phyloP scores from a whole-genome alignment of 1,139 yeast genomes.

The Geotrichum citri-aurantii region DNA sequence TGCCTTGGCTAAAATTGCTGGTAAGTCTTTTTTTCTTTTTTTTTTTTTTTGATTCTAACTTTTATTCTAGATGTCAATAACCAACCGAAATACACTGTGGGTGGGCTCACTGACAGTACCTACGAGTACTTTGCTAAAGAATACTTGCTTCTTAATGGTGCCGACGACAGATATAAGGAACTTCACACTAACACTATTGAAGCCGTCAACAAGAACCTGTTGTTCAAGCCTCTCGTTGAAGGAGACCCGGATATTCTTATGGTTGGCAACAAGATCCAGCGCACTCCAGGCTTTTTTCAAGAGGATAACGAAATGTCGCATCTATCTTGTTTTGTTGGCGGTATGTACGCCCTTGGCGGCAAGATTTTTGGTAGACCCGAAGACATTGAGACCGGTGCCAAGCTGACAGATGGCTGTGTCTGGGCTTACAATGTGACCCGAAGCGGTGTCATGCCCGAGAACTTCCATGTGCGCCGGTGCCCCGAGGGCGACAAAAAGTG shows the following conservation, averaged over 20 bases:
- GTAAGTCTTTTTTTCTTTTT: constrained; percentile 6
- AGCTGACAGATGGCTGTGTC: constrained; percentile 63
- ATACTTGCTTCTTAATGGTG: constrained; percentile 48
- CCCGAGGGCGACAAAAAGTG: constrained; percentile 30
- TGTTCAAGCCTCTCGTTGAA: constrained; percentile 41
- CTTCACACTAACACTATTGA: constrained; percentile 38
- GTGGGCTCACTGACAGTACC: constrained; percentile 63
- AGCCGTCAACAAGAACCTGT: constrained; percentile 39
- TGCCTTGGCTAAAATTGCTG: neutral
- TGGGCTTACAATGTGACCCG: constrained; percentile 48
- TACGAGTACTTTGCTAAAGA: constrained; percentile 64
- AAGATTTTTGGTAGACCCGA: constrained; percentile 45
- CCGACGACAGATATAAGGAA: constrained; percentile 33
- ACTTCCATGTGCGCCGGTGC: constrained; percentile 38
- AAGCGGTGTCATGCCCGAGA: constrained; percentile 45
- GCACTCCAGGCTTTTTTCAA: constrained; percentile 31
- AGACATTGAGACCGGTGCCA: constrained; percentile 54
- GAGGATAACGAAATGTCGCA: constrained; percentile 43
- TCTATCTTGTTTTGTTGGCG: constrained; percentile 68
- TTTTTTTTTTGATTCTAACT: neutral
- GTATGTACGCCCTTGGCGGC: constrained; percentile 65
- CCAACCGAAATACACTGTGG: constrained; percentile 37
- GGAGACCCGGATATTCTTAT: constrained; percentile 43
- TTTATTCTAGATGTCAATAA: neutral
- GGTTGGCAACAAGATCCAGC: constrained; percentile 45